Conservation (phyloP, 352 stramenopile genomes). For the Pythium aquatile region DNA sequence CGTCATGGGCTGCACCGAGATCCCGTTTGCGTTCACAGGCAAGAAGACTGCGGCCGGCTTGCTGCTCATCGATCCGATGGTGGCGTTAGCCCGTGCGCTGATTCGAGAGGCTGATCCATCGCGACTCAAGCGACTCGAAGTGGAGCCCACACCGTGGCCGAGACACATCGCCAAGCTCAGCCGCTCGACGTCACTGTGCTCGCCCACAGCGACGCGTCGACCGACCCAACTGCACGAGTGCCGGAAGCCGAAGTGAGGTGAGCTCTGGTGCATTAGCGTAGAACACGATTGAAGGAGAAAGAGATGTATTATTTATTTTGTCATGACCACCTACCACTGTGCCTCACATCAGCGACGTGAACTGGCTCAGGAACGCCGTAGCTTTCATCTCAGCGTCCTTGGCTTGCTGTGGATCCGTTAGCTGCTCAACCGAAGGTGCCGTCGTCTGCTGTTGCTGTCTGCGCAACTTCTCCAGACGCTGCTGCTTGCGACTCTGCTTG, state of each 20-base stretch:
- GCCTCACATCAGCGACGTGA: slow-evolving; percentile 29
- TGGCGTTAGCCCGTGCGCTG: slow-evolving; percentile 67
- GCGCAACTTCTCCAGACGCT: slow-evolving; percentile 57
- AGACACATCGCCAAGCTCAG: slow-evolving; percentile 25
- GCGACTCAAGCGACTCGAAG: slow-evolving; percentile 40
- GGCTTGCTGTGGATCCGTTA: slow-evolving; percentile 12
- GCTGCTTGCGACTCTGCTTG: slow-evolving; percentile 59
- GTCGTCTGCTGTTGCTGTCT: slow-evolving; percentile 35
- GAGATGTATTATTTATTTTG: slow-evolving; percentile 15
- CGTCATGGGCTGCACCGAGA: slow-evolving; percentile 77
- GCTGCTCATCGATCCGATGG: slow-evolving; percentile 72
- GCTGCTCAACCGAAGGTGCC: neutral
- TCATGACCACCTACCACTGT: neutral
- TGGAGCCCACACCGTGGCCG: slow-evolving; percentile 18
- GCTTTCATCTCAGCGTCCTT: slow-evolving; percentile 48
- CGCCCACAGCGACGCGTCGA: neutral
- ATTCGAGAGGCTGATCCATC: slow-evolving; percentile 58
- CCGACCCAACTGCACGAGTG: neutral
- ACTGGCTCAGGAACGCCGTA: slow-evolving; percentile 58
- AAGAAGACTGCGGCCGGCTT: slow-evolving; percentile 39
- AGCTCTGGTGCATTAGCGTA: neutral
- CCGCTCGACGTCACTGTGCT: neutral
- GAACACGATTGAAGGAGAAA: neutral
- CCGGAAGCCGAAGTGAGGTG: slow-evolving; percentile 15
- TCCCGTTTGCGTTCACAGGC: slow-evolving; percentile 67